Conservation (phyloP, 2,329 filamentous ascomycete species). For the Xylariaceae sp. region DNA sequence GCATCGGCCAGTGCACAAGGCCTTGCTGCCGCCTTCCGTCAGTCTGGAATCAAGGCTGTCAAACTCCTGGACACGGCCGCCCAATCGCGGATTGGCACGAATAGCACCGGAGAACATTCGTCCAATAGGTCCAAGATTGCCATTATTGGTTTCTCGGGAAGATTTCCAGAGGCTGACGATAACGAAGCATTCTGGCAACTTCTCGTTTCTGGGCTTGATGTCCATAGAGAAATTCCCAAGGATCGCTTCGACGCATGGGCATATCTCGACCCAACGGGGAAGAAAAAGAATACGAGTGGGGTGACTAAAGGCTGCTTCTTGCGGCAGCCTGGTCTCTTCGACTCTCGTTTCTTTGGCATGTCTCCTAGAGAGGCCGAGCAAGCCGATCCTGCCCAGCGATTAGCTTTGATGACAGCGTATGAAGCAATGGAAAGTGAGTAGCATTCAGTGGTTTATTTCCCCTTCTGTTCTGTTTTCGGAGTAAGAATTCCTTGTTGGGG, state of each 20-base stretch:
- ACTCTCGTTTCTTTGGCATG: slow-evolving; percentile 27
- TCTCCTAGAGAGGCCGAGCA: slow-evolving; percentile 26
- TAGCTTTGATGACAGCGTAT: slow-evolving; percentile 67
- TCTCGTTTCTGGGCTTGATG: slow-evolving; percentile 28
- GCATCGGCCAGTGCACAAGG: not conserved
- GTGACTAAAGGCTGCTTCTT: not conserved
- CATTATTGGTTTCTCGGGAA: slow-evolving; percentile 29
- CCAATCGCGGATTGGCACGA: not conserved
- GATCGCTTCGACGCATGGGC: slow-evolving; percentile 23
- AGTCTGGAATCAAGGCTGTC: not conserved
- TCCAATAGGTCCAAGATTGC: slow-evolving; percentile 28
- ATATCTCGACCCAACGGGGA: slow-evolving; percentile 29
- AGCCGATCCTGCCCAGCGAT: slow-evolving; percentile 66
- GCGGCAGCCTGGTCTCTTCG: slow-evolving; percentile 18
- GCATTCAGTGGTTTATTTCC: too few species aligned
- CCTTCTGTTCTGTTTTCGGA: too few species aligned
- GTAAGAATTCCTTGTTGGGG: too few species aligned
- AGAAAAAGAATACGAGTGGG: slow-evolving; percentile 23
- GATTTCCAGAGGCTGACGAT: slow-evolving; percentile 26
- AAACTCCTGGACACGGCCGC: not conserved
- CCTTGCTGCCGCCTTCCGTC: not conserved
- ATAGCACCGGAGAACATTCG: not conserved
- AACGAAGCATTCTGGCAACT: slow-evolving; percentile 33
- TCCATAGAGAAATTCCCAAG: slow-evolving; percentile 27
- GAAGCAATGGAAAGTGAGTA: slow-evolving; percentile 70